Conservation (phyloP, 2,329 filamentous ascomycete species). For the Apiospora saccharicola region DNA sequence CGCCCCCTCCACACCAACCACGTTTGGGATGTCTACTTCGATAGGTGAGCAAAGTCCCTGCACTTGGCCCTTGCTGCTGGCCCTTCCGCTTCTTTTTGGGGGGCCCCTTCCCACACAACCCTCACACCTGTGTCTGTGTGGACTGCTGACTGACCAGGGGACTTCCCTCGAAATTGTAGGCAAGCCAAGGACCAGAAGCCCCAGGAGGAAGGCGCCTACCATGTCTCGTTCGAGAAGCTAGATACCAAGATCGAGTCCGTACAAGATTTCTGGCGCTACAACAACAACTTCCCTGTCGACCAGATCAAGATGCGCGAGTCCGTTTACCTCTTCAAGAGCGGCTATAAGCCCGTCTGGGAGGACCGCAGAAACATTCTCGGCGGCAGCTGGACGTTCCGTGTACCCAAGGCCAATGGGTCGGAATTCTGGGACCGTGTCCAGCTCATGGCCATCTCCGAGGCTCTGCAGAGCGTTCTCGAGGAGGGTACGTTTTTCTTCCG, state of each 20-base stretch:
- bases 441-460: constrained; percentile 83
- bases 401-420: constrained; percentile 76
- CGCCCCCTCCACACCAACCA: constrained; percentile 79
- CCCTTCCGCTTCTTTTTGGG: neutral
- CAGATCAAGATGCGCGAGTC: constrained; percentile 80
- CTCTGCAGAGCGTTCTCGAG: constrained; percentile 76
- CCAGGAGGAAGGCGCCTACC: constrained; percentile 54
- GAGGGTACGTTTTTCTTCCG: constrained; percentile 58
- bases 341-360: constrained; percentile 81
- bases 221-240: constrained; percentile 66
- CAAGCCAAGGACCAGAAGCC: constrained; percentile 54
- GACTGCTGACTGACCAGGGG: neutral
- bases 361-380: constrained; percentile 86
- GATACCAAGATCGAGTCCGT: constrained; percentile 76
- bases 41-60: constrained; percentile 52
- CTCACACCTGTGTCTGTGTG: neutral
- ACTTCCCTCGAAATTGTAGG: constrained; percentile 36
- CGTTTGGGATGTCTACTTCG: constrained; percentile 79
- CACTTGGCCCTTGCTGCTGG: neutral
- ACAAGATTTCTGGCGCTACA: constrained; percentile 85
- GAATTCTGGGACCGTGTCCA: constrained; percentile 85
- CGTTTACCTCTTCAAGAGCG: constrained; percentile 81
- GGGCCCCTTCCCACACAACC: no score
- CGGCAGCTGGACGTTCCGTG: constrained; percentile 91
- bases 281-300: constrained; percentile 81